Conservation (phyloP, 805 yeast genomes). For the Kazachstania bromeliacearum region DNA sequence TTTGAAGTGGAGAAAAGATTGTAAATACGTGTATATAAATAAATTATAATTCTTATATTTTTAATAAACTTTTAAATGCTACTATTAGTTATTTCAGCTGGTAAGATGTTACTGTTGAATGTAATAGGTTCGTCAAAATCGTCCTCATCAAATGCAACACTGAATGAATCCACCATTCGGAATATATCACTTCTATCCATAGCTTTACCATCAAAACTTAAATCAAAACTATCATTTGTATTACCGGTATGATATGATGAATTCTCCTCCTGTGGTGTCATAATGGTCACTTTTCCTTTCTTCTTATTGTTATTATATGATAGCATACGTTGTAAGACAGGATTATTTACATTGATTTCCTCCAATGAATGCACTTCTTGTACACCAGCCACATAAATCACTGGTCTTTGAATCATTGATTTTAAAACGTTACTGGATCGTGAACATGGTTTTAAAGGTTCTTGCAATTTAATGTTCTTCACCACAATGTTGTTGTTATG, state of each 20-base stretch:
- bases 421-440: too few relatives aligned
- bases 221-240: constrained; percentile 29
- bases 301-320: not conserved
- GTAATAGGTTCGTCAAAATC: constrained; percentile 9
- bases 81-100: constrained; percentile 11
- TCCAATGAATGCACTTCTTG: too few relatives aligned
- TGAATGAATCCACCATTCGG: constrained; percentile 33
- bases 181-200: constrained; percentile 35
- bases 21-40: not conserved
- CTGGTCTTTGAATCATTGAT: too few relatives aligned
- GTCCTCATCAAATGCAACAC: constrained; percentile 30
- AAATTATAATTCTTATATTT: constrained; percentile 1
- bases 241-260: constrained; percentile 1
- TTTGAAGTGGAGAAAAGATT: constrained; percentile 36
- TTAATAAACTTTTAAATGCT: not conserved
- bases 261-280: not conserved
- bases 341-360: too few relatives aligned
- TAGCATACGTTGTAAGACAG: too few relatives aligned
- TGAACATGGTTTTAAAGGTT: too few relatives aligned
- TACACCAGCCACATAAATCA: too few relatives aligned
- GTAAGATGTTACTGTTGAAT: constrained; percentile 8
- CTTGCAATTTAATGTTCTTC: too few relatives aligned
- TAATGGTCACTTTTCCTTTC: not conserved
- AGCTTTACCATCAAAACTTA: constrained; percentile 40
- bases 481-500: constrained; percentile 4